These are phyloP conservation scores for Anthracocystis panici-leucophaei DNA, from an alignment of 1,284 basidiomycete species.

Conservation along the genomic window DNA sequence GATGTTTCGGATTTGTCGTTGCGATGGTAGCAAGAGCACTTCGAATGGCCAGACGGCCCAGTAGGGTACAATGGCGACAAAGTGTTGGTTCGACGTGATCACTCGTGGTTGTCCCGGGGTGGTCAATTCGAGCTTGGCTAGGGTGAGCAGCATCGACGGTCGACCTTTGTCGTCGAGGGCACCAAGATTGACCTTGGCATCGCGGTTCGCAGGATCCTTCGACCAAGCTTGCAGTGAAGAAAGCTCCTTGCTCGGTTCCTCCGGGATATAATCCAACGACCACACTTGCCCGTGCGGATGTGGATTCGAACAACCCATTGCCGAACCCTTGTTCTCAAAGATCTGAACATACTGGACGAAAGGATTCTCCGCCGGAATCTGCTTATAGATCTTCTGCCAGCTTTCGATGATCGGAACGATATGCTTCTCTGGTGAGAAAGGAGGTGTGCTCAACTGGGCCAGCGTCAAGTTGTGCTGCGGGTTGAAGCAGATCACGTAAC, in stretches of 20 bases:
- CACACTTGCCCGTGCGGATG: constrained; percentile 95
- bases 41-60: constrained; percentile 98
- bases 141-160: constrained; percentile 85
- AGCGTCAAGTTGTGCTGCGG: constrained; percentile 91
- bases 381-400: constrained; percentile 74
- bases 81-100: constrained; percentile 80
- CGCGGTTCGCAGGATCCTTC: constrained; percentile 34
- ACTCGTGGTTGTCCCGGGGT: constrained; percentile 75
- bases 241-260: constrained; percentile 61
- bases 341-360: constrained; percentile 69
- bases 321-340: constrained; percentile 88
- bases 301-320: constrained; percentile 97
- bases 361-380: constrained; percentile 62
- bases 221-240: constrained; percentile 57
- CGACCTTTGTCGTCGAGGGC: constrained; percentile 76
- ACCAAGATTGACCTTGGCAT: constrained; percentile 34
- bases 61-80: constrained; percentile 90
- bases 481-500: constrained; percentile 91
- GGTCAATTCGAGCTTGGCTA: constrained; percentile 79
- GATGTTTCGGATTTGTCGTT: constrained; percentile 57
- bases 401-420: constrained; percentile 80
- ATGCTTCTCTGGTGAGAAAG: constrained; percentile 71
- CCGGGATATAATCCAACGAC: constrained; percentile 73
- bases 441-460: constrained; percentile 76
- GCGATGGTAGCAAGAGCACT: constrained; percentile 72